Conservation (phyloP, 1,139 yeast genomes). For the Hyphopichia burtonii region DNA sequence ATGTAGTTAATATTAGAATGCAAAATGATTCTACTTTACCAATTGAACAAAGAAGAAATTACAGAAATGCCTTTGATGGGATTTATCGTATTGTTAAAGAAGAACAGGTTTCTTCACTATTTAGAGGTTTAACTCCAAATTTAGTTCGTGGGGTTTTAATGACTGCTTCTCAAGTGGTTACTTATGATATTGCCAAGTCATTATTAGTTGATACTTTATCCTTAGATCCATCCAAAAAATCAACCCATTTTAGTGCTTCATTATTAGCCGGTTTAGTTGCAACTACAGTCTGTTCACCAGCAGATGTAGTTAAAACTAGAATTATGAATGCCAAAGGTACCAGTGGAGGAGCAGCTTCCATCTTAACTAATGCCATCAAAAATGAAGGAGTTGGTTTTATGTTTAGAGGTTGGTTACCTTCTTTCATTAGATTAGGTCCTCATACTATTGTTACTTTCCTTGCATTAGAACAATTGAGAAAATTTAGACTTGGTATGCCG, state of each 20-base stretch:
- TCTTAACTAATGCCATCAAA: conserved; percentile 56
- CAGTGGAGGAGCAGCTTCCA: conserved; percentile 48
- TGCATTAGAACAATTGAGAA: conserved; percentile 75
- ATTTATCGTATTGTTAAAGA: conserved; percentile 55
- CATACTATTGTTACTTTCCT: conserved; percentile 85
- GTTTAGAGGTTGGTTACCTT: conserved; percentile 91
- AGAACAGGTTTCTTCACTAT: conserved; percentile 62
- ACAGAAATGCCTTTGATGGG: conserved; percentile 79
- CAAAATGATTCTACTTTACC: conserved; percentile 82
- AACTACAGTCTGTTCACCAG: conserved; percentile 89
- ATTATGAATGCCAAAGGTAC: conserved; percentile 70
- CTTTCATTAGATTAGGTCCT: conserved; percentile 84
- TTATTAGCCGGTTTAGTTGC: conserved; percentile 82
- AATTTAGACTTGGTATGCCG: conserved; percentile 51
- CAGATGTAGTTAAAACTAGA: conserved; percentile 86
- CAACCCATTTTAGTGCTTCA: conserved; percentile 78
- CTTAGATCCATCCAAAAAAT: conserved; percentile 59
- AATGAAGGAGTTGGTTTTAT: conserved; percentile 74
- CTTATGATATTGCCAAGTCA: conserved; percentile 75
- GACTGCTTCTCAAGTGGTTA: conserved; percentile 91
- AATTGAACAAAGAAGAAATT: conserved; percentile 63
- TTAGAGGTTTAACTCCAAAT: conserved; percentile 78
- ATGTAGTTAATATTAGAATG: conserved; percentile 87
- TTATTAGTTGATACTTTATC: conserved; percentile 50
- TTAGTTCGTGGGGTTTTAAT: conserved; percentile 77